Conservation (phyloP, 2,329 filamentous ascomycete genomes). For the Zelopaecilomyces penicillatus region DNA sequence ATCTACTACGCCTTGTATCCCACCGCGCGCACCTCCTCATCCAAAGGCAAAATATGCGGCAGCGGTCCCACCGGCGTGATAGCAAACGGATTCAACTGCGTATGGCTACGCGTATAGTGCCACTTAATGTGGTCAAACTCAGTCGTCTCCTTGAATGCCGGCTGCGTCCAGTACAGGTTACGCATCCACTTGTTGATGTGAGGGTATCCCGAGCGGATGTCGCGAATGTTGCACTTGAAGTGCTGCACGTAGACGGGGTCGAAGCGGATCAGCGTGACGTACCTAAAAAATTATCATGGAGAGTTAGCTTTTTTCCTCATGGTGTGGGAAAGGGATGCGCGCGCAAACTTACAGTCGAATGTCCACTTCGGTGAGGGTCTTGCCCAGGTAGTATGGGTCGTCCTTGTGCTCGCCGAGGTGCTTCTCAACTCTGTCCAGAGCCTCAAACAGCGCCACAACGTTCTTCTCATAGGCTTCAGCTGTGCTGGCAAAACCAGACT, state of each 20-base stretch:
- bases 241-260: slow-evolving; percentile 79
- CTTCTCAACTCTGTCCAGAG: slow-evolving; percentile 67
- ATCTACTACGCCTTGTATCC: slow-evolving; percentile 11
- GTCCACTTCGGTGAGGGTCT: slow-evolving; percentile 71
- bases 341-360: slow-evolving; percentile 51
- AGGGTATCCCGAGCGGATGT: slow-evolving; percentile 79
- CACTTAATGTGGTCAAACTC: slow-evolving; percentile 94
- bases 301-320: too few species aligned
- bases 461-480: slow-evolving; percentile 75
- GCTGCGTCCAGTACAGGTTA: slow-evolving; percentile 73
- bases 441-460: slow-evolving; percentile 61
- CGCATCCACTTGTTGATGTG: slow-evolving; percentile 73
- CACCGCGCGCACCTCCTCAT: slow-evolving; percentile 65
- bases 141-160: slow-evolving; percentile 74
- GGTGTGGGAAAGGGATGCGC: background rate
- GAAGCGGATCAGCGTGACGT: slow-evolving; percentile 63
- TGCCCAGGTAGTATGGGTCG: slow-evolving; percentile 67
- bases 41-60: slow-evolving; percentile 69
- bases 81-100: slow-evolving; percentile 56
- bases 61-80: slow-evolving; percentile 83
- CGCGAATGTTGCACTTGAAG: slow-evolving; percentile 79
- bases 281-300: slow-evolving; percentile 29
- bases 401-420: slow-evolving; percentile 45
- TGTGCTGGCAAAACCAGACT: slow-evolving; percentile 75
- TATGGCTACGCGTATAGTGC: slow-evolving; percentile 54